These are phyloP conservation scores for Chlorociboria aeruginascens DNA, from an alignment of 495 filamentous ascomycete species.

Conservation along the genomic window DNA sequence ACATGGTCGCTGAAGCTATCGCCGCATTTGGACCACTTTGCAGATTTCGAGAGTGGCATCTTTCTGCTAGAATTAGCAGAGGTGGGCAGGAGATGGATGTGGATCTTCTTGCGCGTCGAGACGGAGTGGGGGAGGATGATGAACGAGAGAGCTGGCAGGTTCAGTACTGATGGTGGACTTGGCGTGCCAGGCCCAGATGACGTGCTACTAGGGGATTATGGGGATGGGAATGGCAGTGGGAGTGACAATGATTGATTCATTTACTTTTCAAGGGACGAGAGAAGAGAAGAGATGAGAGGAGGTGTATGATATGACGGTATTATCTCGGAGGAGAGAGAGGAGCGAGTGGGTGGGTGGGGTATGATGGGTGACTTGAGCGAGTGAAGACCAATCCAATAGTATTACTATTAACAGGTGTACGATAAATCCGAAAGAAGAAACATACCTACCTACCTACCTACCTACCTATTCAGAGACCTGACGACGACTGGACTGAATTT, in stretches of 20 bases:
- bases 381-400: too few species aligned
- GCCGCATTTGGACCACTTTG: constrained; percentile 66
- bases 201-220: constrained; percentile 11
- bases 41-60: constrained; percentile 70
- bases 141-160: background rate
- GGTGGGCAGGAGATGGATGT: constrained; percentile 81
- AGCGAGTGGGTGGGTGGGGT: too few species aligned
- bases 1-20: constrained; percentile 83
- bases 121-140: constrained; percentile 54
- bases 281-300: constrained; percentile 37
- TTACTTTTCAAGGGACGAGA: background rate
- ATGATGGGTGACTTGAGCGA: too few species aligned
- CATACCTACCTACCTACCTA: too few species aligned
- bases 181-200: constrained; percentile 11
- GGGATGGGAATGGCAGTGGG: background rate
- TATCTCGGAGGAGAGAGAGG: too few species aligned
- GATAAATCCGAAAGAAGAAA: too few species aligned
- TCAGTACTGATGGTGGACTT: background rate
- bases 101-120: constrained; percentile 93
- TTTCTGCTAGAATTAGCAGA: constrained; percentile 83
- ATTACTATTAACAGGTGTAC: too few species aligned
- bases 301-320: too few species aligned
- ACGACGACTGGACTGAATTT: too few species aligned
- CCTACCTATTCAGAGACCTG: too few species aligned
- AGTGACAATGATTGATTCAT: constrained; percentile 6